These are phyloP conservation scores for Raphidocelis subcapitata DNA, from an alignment of 139 green algal genomes.

Conservation along the genomic window DNA sequence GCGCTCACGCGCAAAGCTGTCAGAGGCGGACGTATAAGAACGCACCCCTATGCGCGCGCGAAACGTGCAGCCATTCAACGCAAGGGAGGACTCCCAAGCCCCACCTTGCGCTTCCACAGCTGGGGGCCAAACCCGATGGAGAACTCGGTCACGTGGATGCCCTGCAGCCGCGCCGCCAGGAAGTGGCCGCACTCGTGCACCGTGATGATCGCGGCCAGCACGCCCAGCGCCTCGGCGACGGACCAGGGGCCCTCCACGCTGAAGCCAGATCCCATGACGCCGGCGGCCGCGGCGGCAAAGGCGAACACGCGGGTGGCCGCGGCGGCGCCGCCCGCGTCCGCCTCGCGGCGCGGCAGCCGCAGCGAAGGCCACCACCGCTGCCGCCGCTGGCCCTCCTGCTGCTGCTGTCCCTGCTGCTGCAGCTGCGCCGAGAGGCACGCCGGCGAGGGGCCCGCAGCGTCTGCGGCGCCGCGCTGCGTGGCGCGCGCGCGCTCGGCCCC, in stretches of 20 bases:
- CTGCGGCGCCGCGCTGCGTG: too few relatives aligned
- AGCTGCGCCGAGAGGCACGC: too few relatives aligned
- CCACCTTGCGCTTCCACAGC: conserved; percentile 73
- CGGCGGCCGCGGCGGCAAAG: conserved; percentile 7
- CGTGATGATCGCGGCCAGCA: conserved; percentile 87
- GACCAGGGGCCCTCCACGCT: conserved; percentile 25
- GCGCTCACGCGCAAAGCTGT: too few relatives aligned
- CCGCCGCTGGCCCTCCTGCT: too few relatives aligned
- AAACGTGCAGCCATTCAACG: too few relatives aligned
- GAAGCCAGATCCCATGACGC: conserved; percentile 19
- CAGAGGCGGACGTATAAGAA: too few relatives aligned
- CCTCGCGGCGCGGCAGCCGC: neutral
- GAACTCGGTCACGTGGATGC: conserved; percentile 96
- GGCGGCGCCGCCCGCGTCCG: too few relatives aligned
- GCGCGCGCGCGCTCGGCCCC: too few relatives aligned
- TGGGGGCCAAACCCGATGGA: conserved; percentile 93
- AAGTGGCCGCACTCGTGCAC: conserved; percentile 96
- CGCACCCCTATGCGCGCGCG: too few relatives aligned
- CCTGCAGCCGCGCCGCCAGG: conserved; percentile 74
- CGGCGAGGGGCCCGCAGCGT: too few relatives aligned
- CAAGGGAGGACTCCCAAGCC: too few relatives aligned
- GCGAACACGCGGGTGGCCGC: conserved; percentile 1
- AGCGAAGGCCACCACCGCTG: neutral
- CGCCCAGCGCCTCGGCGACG: conserved; percentile 63
- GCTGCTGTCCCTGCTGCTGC: neutral